Base-by-base conservation (phyloP, 164 flowering plant genomes). In the Warburgia ugandensis region DNA sequence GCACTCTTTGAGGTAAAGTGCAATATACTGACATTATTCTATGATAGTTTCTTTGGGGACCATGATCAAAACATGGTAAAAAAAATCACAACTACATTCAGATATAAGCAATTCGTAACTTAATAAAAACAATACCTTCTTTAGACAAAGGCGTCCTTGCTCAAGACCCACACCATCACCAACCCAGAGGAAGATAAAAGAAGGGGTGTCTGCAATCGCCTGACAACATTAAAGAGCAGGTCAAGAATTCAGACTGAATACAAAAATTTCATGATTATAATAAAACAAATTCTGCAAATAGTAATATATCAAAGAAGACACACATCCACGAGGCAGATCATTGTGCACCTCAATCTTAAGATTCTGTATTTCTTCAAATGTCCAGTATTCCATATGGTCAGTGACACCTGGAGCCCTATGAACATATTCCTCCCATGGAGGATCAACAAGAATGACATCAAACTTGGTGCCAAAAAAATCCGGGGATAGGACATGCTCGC, bases 381-480 rank as follows among this genome's bases (percentile, higher is more conserved):
- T 84, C 99, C 99, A 92, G 65, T 77, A 84, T 51, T 88, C 96
- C 84, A 76, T 80, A 54, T 82, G 85, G 68, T 92, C 97, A 51
- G 97, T 76, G 53, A 80, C 95, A 60, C 99, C 97, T 60, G 95
- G 95, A 44, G 97, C 94, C 45, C 97, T 78, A 67, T 92, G 99
- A 58, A 92, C 99, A 75, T 92, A 88, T 60, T 92, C 99, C 67
- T 92, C 99, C 97, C 97, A 92, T 26, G 99, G 99, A 9, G 99
- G 99, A 43, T 92, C 99, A 16, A 92, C 80, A 39, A 88, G 95
- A 69, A 92, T 88, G 45, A 92, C 99, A 79, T 92, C 99, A 70
- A 92, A 92, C 75, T 88, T 92, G 49, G 87, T 82, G 21, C 87
- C 86, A 66, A 92, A 92, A 51, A 86, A 82, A 31, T 92, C 99